Percentiles rank a stretch among this genome's conserved stretches.
Conservation (phyloP, 768 basidiomycete species). For the Podaxis carcinomalis region DNA sequence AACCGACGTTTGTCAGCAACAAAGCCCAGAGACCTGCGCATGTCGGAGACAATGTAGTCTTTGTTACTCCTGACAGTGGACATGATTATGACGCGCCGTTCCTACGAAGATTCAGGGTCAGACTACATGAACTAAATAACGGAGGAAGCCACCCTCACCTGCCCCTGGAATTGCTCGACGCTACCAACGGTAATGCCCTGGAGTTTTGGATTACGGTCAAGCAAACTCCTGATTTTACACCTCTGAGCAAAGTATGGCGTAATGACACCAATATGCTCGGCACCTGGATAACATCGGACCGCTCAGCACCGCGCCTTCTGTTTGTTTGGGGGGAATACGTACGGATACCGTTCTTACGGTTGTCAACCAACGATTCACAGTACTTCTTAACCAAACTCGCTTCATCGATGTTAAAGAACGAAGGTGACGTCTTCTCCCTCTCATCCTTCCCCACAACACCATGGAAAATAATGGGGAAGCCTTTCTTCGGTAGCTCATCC, state of each 20-base stretch:
- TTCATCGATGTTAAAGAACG: slow-evolving; percentile 62
- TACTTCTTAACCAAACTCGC: slow-evolving; percentile 48
- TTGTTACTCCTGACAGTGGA: slow-evolving; percentile 55
- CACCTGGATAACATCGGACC: slow-evolving; percentile 16
- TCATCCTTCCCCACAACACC: slow-evolving; percentile 50
- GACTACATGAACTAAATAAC: not conserved
- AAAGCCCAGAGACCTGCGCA: slow-evolving; percentile 54
- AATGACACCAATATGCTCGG: slow-evolving; percentile 59
- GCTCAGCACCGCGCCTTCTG: not conserved
- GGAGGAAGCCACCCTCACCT: slow-evolving; percentile 31
- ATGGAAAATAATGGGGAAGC: slow-evolving; percentile 58
- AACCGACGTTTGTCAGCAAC: slow-evolving; percentile 52
- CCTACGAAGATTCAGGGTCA: slow-evolving; percentile 27
- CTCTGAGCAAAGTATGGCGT: slow-evolving; percentile 64
- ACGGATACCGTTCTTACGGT: slow-evolving; percentile 39
- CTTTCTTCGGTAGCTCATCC: slow-evolving; percentile 32
- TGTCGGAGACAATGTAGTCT: slow-evolving; percentile 44
- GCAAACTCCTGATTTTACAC: slow-evolving; percentile 41
- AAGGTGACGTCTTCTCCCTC: slow-evolving; percentile 52
- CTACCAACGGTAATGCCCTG: slow-evolving; percentile 54
- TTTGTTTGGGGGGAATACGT: slow-evolving; percentile 14
- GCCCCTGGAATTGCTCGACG: slow-evolving; percentile 69
- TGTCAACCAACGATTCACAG: slow-evolving; percentile 25
- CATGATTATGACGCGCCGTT: slow-evolving; percentile 53
- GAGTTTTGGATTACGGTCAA: slow-evolving; percentile 27